phyloP scores from a whole-genome alignment of 2,329 filamentous ascomycete genomes.

The Epichloe hybrida region DNA sequence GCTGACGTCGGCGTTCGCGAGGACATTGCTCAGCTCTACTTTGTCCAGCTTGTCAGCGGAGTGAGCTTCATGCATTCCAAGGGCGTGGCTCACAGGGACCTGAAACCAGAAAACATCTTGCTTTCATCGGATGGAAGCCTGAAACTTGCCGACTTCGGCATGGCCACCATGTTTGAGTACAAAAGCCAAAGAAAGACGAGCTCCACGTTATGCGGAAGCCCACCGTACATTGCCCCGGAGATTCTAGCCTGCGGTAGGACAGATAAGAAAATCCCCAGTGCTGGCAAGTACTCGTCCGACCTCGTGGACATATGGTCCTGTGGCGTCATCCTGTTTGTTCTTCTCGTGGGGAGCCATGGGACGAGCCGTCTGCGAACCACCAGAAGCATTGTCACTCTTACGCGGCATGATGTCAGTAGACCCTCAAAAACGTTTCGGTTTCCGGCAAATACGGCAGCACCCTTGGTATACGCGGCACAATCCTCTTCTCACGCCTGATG shows the following conservation, averaged over 20 bases:
- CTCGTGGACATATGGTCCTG: conserved; percentile 93
- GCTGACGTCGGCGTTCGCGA: conserved; percentile 89
- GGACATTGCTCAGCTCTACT: conserved; percentile 94
- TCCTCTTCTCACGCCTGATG: conserved; percentile 58
- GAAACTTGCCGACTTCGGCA: conserved; percentile 93
- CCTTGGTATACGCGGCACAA: conserved; percentile 90
- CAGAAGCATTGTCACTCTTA: conserved; percentile 64
- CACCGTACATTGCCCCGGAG: conserved; percentile 94
- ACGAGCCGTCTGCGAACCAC: conserved; percentile 70
- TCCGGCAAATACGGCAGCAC: conserved; percentile 75
- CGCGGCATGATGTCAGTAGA: conserved; percentile 89
- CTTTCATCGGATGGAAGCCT: conserved; percentile 72
- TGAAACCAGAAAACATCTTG: conserved; percentile 92
- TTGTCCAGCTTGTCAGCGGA: conserved; percentile 77
- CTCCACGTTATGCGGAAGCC: conserved; percentile 84
- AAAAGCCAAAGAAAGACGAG: conserved; percentile 72
- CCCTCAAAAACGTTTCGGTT: conserved; percentile 60
- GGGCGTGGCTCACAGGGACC: conserved; percentile 82
- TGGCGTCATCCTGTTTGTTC: conserved; percentile 91
- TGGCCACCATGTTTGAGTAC: conserved; percentile 87
- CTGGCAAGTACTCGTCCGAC: conserved; percentile 58
- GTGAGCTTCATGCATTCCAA: conserved; percentile 94
- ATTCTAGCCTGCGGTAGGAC: conserved; percentile 47
- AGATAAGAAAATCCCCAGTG: conserved; percentile 33
- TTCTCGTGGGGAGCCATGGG: conserved; percentile 93